Percentiles rank a stretch among this genome's conserved stretches.
These are phyloP conservation scores for Podila epigama DNA, from an alignment of 192 early-diverging fungal species.

Conservation along the genomic window DNA sequence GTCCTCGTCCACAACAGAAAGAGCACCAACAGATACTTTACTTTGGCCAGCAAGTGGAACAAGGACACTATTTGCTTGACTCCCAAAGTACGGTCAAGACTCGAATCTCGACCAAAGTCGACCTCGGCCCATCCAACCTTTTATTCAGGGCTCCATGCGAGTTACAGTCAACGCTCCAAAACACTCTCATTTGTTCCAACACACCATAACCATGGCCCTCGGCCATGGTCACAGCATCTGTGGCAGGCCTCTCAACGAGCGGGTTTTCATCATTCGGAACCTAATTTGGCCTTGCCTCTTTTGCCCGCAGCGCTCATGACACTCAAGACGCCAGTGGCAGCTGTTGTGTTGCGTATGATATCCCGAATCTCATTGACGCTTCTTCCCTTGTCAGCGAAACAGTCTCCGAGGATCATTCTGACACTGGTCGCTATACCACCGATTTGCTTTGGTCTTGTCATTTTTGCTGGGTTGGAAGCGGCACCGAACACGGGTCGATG, in stretches of 20 bases:
- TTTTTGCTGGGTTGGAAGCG: slow-evolving; percentile 48
- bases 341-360: slow-evolving; percentile 31
- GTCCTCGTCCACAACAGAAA: neutral
- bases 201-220: neutral
- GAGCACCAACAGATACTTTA: neutral
- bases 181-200: too few species aligned
- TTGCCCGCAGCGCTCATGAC: slow-evolving; percentile 33
- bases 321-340: slow-evolving; percentile 42
- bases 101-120: too few species aligned
- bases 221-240: neutral
- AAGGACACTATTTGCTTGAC: neutral
- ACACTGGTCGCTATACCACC: slow-evolving; percentile 42
- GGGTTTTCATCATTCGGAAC: slow-evolving; percentile 23
- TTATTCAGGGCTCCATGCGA: too few species aligned
- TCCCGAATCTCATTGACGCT: slow-evolving; percentile 40
- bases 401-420: slow-evolving; percentile 37
- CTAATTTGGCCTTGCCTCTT: slow-evolving; percentile 23
- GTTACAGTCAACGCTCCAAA: too few species aligned
- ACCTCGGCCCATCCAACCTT: too few species aligned
- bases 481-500: slow-evolving; percentile 64
- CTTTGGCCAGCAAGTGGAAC: neutral
- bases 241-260: neutral
- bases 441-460: slow-evolving; percentile 41
- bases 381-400: slow-evolving; percentile 32
- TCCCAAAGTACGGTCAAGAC: neutral